Evolutionary conservation across 306 rosid species (phyloP).

Genomic region (Styphnolobium japonicum): DNA sequence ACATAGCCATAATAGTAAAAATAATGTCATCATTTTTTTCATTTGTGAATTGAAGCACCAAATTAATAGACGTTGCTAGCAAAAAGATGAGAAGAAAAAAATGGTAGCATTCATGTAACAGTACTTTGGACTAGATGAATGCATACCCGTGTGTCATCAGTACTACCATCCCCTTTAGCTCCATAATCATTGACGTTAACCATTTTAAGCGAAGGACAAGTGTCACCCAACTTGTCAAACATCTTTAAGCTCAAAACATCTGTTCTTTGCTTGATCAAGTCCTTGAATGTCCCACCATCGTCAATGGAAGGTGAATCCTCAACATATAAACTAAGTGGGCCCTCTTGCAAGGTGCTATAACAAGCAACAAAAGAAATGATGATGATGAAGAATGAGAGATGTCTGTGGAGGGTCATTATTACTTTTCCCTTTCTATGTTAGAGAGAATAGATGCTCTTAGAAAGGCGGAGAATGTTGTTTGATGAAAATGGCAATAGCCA

Average conservation of each 20-base stretch:
- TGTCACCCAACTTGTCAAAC: constrained; percentile 13
- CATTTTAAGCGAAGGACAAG: constrained; percentile 3
- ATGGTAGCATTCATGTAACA: neutral
- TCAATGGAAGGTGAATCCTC: constrained; percentile 14
- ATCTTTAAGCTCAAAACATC: constrained; percentile 26
- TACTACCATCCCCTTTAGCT: constrained; percentile 57
- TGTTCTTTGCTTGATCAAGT: constrained; percentile 30
- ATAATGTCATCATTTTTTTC: neutral
- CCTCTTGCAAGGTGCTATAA: constrained; percentile 20
- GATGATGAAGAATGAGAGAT: constrained; percentile 23
- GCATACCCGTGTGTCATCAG: constrained; percentile 58
- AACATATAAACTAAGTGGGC: constrained; percentile 21
- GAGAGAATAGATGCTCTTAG: neutral
- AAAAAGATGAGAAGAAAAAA: neutral
- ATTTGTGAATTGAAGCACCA: neutral
- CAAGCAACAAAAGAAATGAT: constrained; percentile 28
- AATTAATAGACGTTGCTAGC: neutral
- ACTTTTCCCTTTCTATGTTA: neutral
- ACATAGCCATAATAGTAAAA: neutral
- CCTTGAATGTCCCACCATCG: constrained; percentile 32
- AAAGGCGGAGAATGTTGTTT: neutral
- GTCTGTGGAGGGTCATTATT: constrained; percentile 31
- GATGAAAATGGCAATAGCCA: neutral
- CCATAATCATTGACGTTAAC: constrained; percentile 54
- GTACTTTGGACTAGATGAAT: neutral